Evolutionary conservation across 2,329 filamentous ascomycete species (phyloP), one percentile per base, ranked within the genome.

Genomic region (Apiospora kogelbergensis): DNA sequence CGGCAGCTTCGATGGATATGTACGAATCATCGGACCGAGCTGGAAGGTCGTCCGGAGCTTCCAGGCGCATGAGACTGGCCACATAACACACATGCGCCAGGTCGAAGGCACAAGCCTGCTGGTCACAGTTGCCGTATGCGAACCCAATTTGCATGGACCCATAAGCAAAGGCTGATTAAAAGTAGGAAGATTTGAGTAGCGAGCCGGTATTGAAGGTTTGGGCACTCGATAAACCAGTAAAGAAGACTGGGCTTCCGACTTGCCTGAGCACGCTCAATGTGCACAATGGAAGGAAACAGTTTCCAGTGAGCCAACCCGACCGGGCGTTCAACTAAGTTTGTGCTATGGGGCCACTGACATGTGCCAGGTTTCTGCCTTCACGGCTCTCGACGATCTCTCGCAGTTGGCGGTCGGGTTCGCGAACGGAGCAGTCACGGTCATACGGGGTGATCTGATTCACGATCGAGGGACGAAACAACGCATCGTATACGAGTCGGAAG

Each of bases 161-260:
- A 57, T 33, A 20, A 40, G 13, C n/a, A 26, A 22, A 22, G 57
- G 68, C 77, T 82, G 73, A 82, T 70, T 24, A 9, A 0, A 75
- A 84, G 60, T 79, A 91, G 81, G 96, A 99, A 81, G 95, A 98
- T 76, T 84, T 98, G 67, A 92, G 92, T 46, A 92, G 88, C 75
- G 94, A 98, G 75, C 95, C 96, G 0, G 87, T 95, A 24, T 82
- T 99, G 70, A 98, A 97, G 80, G 95, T 98, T n/a, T 99, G 96
- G 96, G 95, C 94, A 26, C 85, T 99, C 74, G 95, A 98, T 78
- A 97, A 95, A 81, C 87, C 91, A 4, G 94, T 97, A 73, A 98
- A 96, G 86, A 98, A 97, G 86, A 97, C 93, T 5, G 94, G 94
- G 53, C 85, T 91, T 71, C 96, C 96, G 20, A 93, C 91, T 46